A percentile compares a stretch with the other conserved stretches of the same genome.
These are phyloP conservation scores for Vickermania ingenoplastis DNA, from an alignment of 208 protist genomes.

Conservation along the genomic window DNA sequence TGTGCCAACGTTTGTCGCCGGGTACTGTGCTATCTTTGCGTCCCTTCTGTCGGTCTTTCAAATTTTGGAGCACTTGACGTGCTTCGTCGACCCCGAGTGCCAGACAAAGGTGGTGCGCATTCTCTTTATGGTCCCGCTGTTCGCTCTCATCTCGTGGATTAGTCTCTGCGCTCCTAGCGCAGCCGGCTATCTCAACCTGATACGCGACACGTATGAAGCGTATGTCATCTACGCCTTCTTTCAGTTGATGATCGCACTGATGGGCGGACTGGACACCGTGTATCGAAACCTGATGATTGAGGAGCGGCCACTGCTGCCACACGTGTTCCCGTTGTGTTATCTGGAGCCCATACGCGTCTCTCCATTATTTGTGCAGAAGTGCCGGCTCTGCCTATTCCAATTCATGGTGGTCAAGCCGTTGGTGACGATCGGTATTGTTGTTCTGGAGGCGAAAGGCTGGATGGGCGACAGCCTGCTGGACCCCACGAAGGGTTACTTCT, in stretches of 20 bases:
- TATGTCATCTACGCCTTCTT: conserved; percentile 94
- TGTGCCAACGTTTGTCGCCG: conserved; percentile 67
- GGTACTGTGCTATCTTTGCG: conserved; percentile 86
- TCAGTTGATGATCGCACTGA: conserved; percentile 87
- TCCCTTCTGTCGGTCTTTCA: conserved; percentile 80
- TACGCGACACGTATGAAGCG: conserved; percentile 90
- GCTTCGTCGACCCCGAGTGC: conserved; percentile 83
- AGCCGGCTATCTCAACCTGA: conserved; percentile 84
- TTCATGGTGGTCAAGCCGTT: conserved; percentile 90
- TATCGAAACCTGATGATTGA: conserved; percentile 80
- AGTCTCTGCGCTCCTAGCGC: conserved; percentile 49
- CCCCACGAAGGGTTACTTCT: conserved; percentile 78
- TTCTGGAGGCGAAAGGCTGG: conserved; percentile 58
- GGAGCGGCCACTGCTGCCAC: conserved; percentile 59
- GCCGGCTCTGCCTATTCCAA: conserved; percentile 82
- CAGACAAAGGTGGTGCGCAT: conserved; percentile 91
- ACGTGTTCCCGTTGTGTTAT: conserved; percentile 78
- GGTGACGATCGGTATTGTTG: conserved; percentile 68
- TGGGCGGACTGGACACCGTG: conserved; percentile 83
- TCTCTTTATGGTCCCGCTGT: conserved; percentile 91
- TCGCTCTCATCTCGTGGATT: conserved; percentile 83
- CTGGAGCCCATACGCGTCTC: conserved; percentile 76
- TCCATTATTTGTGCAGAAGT: conserved; percentile 81
- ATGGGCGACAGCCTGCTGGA: conserved; percentile 69
- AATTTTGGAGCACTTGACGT: conserved; percentile 87